Evolutionary conservation across 164 flowering plant species (phyloP), one percentile per base, ranked within the genome.

Genomic region (Aristolochia fimbriata): DNA sequence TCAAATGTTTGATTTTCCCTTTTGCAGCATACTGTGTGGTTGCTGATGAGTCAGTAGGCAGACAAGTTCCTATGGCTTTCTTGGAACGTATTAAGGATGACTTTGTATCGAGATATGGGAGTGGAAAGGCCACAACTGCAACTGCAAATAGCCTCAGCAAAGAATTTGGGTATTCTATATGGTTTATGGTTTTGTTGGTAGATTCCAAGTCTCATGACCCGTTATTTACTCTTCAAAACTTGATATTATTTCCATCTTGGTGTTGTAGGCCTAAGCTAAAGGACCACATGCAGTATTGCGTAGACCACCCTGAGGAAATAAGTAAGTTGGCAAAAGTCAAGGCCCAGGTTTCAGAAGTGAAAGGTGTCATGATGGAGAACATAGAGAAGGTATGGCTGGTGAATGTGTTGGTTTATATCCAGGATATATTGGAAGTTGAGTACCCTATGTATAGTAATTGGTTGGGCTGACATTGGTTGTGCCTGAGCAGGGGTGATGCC

Each of bases 301-400:
- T 62, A 2, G 71, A 62, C 48, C 71, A 71, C 45, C 71, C 74
- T 4, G 74, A 71, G 65, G 74, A 67, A 47, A 55, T 71, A 31
- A 67, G 68, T 50, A 71, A 67, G 68, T 58, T 71, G 15, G 68
- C 74, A 15, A 71, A 71, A 59, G 74, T 71, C 71, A 63, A 71
- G 63, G 71, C 74, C 46, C 74, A 71, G 65, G 74, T 70, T 47
- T 57, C 73, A n/a, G 74, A 71, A 59, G 74, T 71, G 15, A 66
- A 71, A 58, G 74, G 74, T 51, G 74, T 71, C 16, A 71, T 66
- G 74, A 62, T 71, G 70, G 74, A 71, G 50, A 70, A 66, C 21
- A 70, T 70, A 37, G 74, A 71, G 52, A 71, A 71, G 74, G 74
- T 71, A 66, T 52, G 43, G 43, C 43, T 37, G 43, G 10, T 37